These are phyloP conservation scores for Metschnikowia arizonensis DNA, from an alignment of 805 yeast genomes.

Conservation along the genomic window DNA sequence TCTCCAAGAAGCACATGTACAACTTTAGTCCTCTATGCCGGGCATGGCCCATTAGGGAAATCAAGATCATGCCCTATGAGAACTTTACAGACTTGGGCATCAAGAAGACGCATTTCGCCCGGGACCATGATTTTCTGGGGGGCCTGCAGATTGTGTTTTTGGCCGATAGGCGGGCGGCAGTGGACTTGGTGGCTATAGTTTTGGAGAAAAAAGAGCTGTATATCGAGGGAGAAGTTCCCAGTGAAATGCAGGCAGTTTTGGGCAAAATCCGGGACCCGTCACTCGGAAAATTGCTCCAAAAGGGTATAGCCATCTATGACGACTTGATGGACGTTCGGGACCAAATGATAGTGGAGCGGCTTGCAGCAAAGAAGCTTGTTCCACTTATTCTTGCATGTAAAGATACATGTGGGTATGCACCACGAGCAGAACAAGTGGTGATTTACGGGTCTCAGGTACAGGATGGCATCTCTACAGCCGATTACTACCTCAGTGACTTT, in stretches of 20 bases:
- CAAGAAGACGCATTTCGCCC: conserved; percentile 4
- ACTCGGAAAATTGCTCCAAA: conserved; percentile 12
- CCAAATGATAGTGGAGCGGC: conserved; percentile 46
- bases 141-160: conserved; percentile 47
- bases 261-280: conserved; percentile 7
- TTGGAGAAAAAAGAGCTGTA: conserved; percentile 5
- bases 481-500: conserved; percentile 62
- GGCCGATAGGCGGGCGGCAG: conserved; percentile 41
- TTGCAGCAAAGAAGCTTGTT: conserved; percentile 49
- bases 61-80: conserved; percentile 46
- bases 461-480: conserved; percentile 42
- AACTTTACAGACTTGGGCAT: conserved; percentile 3
- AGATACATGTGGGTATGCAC: conserved; percentile 50
- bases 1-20: conserved; percentile 53
- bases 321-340: conserved; percentile 56
- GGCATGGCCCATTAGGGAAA: conserved; percentile 49
- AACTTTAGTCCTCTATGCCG: conserved; percentile 69
- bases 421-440: conserved; percentile 52
- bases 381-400: conserved; percentile 57
- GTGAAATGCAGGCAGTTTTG: neutral
- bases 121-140: neutral
- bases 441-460: conserved; percentile 67
- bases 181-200: conserved; percentile 6
- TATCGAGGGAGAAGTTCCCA: neutral
- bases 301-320: conserved; percentile 66